Evolutionary conservation across 1,284 basidiomycete genomes (phyloP).

Genomic region (Ustilago shanxiensis): DNA sequence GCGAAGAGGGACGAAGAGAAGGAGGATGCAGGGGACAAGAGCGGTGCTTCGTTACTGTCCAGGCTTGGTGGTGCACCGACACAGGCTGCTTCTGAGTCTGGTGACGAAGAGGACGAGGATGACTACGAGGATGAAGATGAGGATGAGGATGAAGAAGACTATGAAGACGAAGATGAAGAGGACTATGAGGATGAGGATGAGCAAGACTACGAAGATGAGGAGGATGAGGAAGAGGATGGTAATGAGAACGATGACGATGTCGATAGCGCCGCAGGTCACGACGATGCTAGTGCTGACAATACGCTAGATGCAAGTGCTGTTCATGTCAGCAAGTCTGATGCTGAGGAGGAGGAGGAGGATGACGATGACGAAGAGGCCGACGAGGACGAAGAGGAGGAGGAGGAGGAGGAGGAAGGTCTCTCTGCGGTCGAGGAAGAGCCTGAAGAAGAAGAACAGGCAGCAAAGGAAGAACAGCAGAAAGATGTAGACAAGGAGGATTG

Average conservation of each 20-base stretch:
- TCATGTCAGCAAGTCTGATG: slow-evolving; percentile 31
- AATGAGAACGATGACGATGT: slow-evolving; percentile 40
- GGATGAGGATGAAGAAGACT: slow-evolving; percentile 69
- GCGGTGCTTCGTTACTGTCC: slow-evolving; percentile 16
- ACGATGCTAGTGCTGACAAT: slow-evolving; percentile 11
- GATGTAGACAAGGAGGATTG: neutral
- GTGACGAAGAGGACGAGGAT: slow-evolving; percentile 74
- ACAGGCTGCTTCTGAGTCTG: slow-evolving; percentile 72
- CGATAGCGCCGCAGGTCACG: slow-evolving; percentile 10
- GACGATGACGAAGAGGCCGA: slow-evolving; percentile 77
- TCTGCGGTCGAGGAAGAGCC: slow-evolving; percentile 51
- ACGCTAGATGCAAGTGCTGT: slow-evolving; percentile 15
- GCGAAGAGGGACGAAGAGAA: slow-evolving; percentile 11
- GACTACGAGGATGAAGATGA: slow-evolving; percentile 72
- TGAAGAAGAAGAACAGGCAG: slow-evolving; percentile 32
- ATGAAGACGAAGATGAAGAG: slow-evolving; percentile 75
- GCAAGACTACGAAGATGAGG: slow-evolving; percentile 33
- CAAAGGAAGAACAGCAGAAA: slow-evolving; percentile 12
- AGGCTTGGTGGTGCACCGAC: slow-evolving; percentile 18
- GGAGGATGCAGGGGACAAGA: slow-evolving; percentile 6
- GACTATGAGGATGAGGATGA: slow-evolving; percentile 47
- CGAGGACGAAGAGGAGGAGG: slow-evolving; percentile 40
- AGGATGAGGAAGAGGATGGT: slow-evolving; percentile 58
- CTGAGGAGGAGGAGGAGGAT: slow-evolving; percentile 69
- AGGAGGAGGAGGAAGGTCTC: slow-evolving; percentile 49